Base-by-base conservation (phyloP, 2,329 filamentous ascomycete species). In the Fusarium chaquense region DNA sequence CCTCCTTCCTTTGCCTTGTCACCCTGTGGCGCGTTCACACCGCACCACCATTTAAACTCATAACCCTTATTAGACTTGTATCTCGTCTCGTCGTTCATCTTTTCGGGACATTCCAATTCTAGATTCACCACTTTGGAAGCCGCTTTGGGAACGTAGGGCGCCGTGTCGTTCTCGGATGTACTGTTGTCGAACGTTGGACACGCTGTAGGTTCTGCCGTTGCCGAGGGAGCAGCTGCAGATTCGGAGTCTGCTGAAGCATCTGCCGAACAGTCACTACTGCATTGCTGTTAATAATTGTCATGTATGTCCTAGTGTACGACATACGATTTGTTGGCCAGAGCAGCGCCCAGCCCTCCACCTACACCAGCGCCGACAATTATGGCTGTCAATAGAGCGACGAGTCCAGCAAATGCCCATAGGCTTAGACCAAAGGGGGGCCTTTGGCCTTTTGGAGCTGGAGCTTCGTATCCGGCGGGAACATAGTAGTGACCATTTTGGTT, bases 1-100 rank as follows among this genome's bases (percentile, higher is more conserved):
- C 67, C 67, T 5, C 67, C 67, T 8, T 46, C 63, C 6, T 70
- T 45, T 9, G 62, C 63, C 0, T 20, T 24, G 3, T 26, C 15
- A 1, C 62, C 63, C 7, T 62, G 45, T 9, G 54, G 45, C 6
- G 35, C 54, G 10, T 70, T 65, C 11, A 70, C 67, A 3, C 67
- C 67, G 26, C 67, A 70, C 67, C 67, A 70, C 58, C 63, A 70
- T 15, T 57, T 49, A 35, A 70, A 70, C 28, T 65, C 67, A 16
- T 68, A 70, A 6, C 67, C 67, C 16, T 56, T 59, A 13, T 51
- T 68, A 4, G 67, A 54, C 58, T 70, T 70, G 40, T 64, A 68
- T 4, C 12, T 28, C 4, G 67, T 68, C 53, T 51, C 47, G 4
- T 60, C 26, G 12, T 54, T 59, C 35, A 47, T 60, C 13, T 51